Conservation (phyloP, 1,284 basidiomycete species). For the Anthracocystis panici-leucophaei region DNA sequence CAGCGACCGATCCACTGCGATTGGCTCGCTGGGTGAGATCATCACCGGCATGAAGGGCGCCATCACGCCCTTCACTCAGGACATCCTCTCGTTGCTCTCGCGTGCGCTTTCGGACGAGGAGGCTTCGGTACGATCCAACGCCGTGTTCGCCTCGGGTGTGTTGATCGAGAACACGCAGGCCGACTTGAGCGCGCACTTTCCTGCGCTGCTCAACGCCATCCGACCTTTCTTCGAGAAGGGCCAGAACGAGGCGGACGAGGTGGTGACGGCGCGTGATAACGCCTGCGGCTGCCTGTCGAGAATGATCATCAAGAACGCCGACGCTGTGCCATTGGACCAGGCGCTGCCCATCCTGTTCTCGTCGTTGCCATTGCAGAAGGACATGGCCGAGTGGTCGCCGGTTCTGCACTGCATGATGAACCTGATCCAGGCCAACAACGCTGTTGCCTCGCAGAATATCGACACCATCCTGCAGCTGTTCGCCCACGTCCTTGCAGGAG, state of each 20-base stretch:
- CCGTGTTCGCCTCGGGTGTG: slow-evolving; percentile 92
- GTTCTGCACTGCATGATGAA: slow-evolving; percentile 91
- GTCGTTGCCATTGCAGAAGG: slow-evolving; percentile 87
- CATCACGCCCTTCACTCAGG: slow-evolving; percentile 83
- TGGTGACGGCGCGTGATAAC: slow-evolving; percentile 91
- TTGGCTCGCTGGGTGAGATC: slow-evolving; percentile 94
- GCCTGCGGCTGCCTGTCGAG: slow-evolving; percentile 92
- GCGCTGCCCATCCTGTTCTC: slow-evolving; percentile 86
- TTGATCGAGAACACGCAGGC: slow-evolving; percentile 87
- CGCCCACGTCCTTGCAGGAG: slow-evolving; percentile 78
- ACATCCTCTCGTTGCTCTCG: slow-evolving; percentile 70
- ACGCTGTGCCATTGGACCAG: slow-evolving; percentile 85
- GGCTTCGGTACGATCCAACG: slow-evolving; percentile 92
- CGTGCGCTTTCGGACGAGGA: slow-evolving; percentile 84
- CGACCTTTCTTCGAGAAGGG: slow-evolving; percentile 82
- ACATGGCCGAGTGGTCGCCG: slow-evolving; percentile 77
- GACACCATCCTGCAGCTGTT: slow-evolving; percentile 87
- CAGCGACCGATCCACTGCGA: slow-evolving; percentile 91
- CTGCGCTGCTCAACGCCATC: slow-evolving; percentile 82
- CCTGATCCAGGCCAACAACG: slow-evolving; percentile 82
- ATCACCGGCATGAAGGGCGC: slow-evolving; percentile 90
- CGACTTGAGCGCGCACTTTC: slow-evolving; percentile 87
- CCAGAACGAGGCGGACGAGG: slow-evolving; percentile 75
- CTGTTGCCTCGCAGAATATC: slow-evolving; percentile 78
- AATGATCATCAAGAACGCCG: slow-evolving; percentile 84